Percentiles rank a stretch among this genome's conserved stretches.
Conservation (phyloP, 306 rosid species). For the Calophaca sinica region DNA sequence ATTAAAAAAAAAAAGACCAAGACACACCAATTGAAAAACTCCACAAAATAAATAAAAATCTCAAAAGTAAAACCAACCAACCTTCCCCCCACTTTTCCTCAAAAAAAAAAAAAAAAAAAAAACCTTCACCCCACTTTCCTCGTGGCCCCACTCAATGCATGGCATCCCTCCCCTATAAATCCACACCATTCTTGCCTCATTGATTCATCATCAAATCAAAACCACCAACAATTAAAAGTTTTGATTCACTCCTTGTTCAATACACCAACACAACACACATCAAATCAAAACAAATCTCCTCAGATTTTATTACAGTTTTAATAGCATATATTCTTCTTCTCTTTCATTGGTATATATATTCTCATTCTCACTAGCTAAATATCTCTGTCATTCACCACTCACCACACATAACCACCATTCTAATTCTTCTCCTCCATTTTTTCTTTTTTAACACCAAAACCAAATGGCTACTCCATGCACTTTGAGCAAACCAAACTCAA, state of each 20-base stretch:
- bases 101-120: too few species aligned
- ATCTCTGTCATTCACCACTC: background rate
- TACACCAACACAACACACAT: background rate
- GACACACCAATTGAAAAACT: too few species aligned
- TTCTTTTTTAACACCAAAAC: background rate
- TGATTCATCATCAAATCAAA: conserved; percentile 13
- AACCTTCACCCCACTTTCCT: conserved; percentile 37
- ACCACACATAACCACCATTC: background rate
- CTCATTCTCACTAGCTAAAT: background rate
- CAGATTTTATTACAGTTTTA: background rate
- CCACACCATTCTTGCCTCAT: background rate
- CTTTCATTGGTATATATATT: background rate
- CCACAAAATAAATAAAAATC: too few species aligned
- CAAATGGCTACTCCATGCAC: background rate
- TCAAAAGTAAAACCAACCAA: background rate
- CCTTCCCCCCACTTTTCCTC: too few species aligned
- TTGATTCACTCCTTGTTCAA: background rate
- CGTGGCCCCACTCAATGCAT: background rate
- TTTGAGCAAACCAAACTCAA: background rate
- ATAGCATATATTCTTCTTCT: background rate
- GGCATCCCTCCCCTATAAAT: conserved; percentile 35
- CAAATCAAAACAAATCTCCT: conserved; percentile 24
- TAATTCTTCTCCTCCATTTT: background rate
- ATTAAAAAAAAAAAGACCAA: too few species aligned
- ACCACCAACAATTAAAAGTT: background rate